phyloP scores from a whole-genome alignment of 2,329 filamentous ascomycete species.

The Fusarium coffeatum region DNA sequence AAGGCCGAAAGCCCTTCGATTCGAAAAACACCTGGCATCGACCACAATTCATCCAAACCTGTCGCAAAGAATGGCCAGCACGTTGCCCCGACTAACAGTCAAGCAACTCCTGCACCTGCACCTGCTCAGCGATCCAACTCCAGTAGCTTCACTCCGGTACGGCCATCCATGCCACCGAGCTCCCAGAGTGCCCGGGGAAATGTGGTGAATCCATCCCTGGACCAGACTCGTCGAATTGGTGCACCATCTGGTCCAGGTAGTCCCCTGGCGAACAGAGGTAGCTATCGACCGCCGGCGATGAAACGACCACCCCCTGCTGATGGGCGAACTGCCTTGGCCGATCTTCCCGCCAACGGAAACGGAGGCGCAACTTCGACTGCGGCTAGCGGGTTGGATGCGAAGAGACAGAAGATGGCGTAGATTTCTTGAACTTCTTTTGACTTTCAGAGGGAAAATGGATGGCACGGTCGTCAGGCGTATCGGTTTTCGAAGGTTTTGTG shows the following conservation, averaged over 20 bases:
- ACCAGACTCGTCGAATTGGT: conserved; percentile 68
- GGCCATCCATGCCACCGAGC: conserved; percentile 44
- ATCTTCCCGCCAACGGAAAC: conserved; percentile 61
- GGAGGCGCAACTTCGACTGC: conserved; percentile 35
- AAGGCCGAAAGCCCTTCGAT: conserved; percentile 85
- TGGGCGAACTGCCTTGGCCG: conserved; percentile 61
- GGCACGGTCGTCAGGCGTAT: conserved; percentile 36
- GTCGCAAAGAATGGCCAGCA: conserved; percentile 69
- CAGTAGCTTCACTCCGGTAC: conserved; percentile 48
- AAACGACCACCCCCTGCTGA: conserved; percentile 60
- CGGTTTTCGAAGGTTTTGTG: conserved; percentile 12
- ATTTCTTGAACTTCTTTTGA: conserved; percentile 3
- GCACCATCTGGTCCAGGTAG: conserved; percentile 66
- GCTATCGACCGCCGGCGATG: conserved; percentile 70
- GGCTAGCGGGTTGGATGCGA: conserved; percentile 57
- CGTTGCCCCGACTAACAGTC: conserved; percentile 56
- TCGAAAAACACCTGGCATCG: conserved; percentile 86
- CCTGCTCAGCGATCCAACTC: conserved; percentile 39
- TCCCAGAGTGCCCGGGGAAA: conserved; percentile 53
- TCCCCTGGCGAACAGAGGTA: conserved; percentile 67
- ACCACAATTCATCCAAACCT: conserved; percentile 81
- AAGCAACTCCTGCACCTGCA: conserved; percentile 35
- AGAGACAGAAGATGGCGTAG: conserved; percentile 63
- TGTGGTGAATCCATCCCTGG: conserved; percentile 65
- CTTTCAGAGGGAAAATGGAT: conserved; percentile 2